Evolutionary conservation across 1,284 basidiomycete species (phyloP).

Genomic region (Cryptococcus sp.): DNA sequence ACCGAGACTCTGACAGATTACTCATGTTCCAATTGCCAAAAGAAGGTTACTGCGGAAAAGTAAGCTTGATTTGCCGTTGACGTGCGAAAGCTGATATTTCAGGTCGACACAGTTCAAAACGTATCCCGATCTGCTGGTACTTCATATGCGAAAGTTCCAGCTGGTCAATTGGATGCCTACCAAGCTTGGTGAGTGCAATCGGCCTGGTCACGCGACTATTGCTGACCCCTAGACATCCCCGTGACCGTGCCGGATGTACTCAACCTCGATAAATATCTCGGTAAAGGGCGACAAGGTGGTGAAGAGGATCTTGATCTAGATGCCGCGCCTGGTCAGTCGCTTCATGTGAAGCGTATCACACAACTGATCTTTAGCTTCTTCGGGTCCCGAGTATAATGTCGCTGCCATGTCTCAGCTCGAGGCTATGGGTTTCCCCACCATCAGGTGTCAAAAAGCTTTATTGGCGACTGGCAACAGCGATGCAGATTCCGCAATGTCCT

Average conservation of each 20-base stretch:
- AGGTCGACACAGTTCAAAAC: constrained; percentile 75
- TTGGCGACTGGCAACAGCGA: constrained; percentile 79
- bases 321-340: constrained; percentile 49
- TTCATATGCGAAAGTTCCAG: constrained; percentile 94
- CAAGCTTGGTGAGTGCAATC: constrained; percentile 67
- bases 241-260: constrained; percentile 65
- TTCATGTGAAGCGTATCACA: neutral
- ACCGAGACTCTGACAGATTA: constrained; percentile 67
- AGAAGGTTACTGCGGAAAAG: constrained; percentile 64
- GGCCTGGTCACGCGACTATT: neutral
- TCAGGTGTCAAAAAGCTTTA: constrained; percentile 82
- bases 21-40: constrained; percentile 59
- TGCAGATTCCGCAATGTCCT: constrained; percentile 84
- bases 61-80: constrained; percentile 37
- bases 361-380: constrained; percentile 13
- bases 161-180: constrained; percentile 95
- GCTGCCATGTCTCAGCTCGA: constrained; percentile 69
- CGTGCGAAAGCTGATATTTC: neutral
- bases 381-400: constrained; percentile 63
- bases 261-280: constrained; percentile 65
- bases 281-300: constrained; percentile 65
- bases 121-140: constrained; percentile 81
- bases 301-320: constrained; percentile 66
- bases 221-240: constrained; percentile 65
- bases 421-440: constrained; percentile 79